Base-by-base conservation (phyloP, 495 filamentous ascomycete species). In the Trichocladium antarcticum region DNA sequence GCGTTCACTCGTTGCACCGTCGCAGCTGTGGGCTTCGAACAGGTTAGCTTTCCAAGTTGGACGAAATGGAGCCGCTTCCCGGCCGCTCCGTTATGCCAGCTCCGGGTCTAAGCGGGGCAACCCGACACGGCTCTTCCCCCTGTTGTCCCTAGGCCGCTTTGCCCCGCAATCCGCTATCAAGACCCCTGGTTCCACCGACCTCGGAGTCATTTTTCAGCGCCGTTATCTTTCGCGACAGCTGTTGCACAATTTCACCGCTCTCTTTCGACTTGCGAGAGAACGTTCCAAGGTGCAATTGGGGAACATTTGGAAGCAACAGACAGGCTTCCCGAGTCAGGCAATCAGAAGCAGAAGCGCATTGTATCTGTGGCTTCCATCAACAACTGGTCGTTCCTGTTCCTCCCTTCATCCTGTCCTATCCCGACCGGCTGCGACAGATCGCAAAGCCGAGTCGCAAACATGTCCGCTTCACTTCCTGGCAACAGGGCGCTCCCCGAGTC, bases 381-480 rank as follows among this genome's bases (percentile, higher is more conserved):
- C 22, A 15, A 4, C 22, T 28, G 15, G 35, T 6, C 11, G 24
- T 10, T 20, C 6, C 38, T 43, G 32, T 39, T 41, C 22, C 27
- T 27, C 36, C 24, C 21, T 36, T 21, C 15, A 14, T 40, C 8
- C 24, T 1, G 17, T 35, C 20, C n/a, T 29, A 17, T 27, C 34
- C 29, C 14, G 11, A 9, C 2, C 32, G 10, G 21, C 17, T 16
- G 41, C 16, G n/a, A 36, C 29, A 31, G 9, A 35, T 21, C 38
- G 36, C 47, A n/a, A 34, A 27, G 5, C 8, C 37, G 38, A 34
- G 35, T 17, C 45, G 57, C 34, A 37, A 46, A 21, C 31, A 98
- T 98, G 92, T 95, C 92, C 20, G 74, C 87, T 52, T 94, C 92
- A 34, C 73, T 96, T 6, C 88, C 89, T 37, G 92, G 92, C 49